Conservation (phyloP, 169 alveolate species). For the Cryptosporidium sp. region DNA sequence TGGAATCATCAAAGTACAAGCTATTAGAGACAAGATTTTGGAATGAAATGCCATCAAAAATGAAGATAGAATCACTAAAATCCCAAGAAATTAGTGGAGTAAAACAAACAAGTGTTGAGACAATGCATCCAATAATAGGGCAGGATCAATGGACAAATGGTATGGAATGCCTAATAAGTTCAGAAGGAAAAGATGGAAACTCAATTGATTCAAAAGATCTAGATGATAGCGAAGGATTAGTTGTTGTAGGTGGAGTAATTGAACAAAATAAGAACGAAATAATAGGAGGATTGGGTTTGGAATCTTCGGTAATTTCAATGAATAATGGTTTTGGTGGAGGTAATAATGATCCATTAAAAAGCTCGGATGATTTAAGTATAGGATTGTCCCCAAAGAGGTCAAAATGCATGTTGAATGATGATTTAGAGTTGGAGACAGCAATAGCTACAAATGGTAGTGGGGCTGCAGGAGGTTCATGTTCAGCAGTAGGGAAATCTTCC, state of each 20-base stretch:
- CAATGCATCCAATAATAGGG: conserved; percentile 68
- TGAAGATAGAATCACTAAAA: conserved; percentile 19
- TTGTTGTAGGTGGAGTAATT: not conserved
- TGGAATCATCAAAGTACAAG: conserved; percentile 14
- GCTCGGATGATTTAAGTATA: not conserved
- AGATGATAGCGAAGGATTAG: not conserved
- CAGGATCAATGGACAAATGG: conserved; percentile 21
- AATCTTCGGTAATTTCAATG: conserved; percentile 26
- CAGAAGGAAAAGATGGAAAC: conserved; percentile 4
- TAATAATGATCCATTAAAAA: not conserved
- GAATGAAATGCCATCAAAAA: conserved; percentile 25
- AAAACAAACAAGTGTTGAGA: conserved; percentile 1
- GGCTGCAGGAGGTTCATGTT: not conserved
- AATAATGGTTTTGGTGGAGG: not conserved
- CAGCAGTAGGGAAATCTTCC: conserved; percentile 1
- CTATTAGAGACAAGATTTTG: conserved; percentile 12
- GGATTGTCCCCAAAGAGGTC: conserved; percentile 63
- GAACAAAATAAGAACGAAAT: conserved; percentile 1
- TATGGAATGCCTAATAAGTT: conserved; percentile 8
- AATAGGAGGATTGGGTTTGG: conserved; percentile 21
- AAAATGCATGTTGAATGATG: conserved; percentile 24
- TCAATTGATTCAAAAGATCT: conserved; percentile 4
- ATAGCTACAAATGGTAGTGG: not conserved
- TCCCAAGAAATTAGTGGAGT: conserved; percentile 11
- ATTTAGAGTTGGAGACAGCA: not conserved